phyloP scores from a whole-genome alignment of 345 rosid genomes.

The Dipteronia sinensis region DNA sequence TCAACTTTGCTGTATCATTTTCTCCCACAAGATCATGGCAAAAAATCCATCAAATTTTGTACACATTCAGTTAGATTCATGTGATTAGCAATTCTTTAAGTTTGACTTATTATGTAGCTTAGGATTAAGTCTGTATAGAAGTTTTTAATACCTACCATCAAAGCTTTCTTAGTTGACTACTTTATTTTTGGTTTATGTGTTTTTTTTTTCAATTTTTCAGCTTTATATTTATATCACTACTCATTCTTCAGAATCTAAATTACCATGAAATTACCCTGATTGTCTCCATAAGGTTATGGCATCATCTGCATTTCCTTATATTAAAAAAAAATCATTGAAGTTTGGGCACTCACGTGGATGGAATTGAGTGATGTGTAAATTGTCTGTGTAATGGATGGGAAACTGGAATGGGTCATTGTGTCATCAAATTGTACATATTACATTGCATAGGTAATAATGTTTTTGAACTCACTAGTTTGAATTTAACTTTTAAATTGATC shows the following conservation, averaged over 20 bases:
- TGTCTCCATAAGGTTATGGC: not conserved
- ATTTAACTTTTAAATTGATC: not conserved
- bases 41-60: not conserved
- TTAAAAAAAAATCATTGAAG: not conserved
- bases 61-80: not conserved
- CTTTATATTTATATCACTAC: not conserved
- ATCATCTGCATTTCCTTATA: not conserved
- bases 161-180: not conserved
- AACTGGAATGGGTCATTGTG: not conserved
- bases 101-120: not conserved
- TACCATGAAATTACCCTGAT: not conserved
- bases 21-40: conserved; percentile 1
- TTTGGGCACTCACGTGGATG: not conserved
- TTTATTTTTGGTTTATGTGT: not conserved
- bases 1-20: not conserved
- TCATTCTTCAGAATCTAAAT: not conserved
- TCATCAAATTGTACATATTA: not conserved
- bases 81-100: not conserved
- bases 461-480: not conserved
- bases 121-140: conserved; percentile 1
- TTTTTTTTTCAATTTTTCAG: not conserved
- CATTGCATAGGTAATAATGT: not conserved
- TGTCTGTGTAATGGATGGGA: not conserved
- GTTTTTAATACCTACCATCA: not conserved
- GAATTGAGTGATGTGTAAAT: not conserved